These are phyloP conservation scores for Zygosaccharomyces bisporus DNA, from an alignment of 805 yeast species.

Conservation along the genomic window DNA sequence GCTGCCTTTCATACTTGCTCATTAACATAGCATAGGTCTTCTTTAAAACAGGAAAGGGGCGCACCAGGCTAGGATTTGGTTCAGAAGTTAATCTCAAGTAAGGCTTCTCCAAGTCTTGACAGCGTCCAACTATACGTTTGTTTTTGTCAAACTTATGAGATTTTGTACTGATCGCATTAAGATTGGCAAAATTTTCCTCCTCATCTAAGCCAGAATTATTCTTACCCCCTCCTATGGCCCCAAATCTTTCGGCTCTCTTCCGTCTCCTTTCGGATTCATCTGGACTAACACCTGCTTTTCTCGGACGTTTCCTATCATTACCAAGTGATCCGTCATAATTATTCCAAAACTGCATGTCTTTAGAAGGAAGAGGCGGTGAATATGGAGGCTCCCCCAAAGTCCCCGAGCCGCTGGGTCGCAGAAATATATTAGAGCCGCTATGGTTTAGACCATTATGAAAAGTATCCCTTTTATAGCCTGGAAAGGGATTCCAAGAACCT, in stretches of 20 bases:
- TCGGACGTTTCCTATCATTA: constrained; percentile 10
- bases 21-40: constrained; percentile 54
- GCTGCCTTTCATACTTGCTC: constrained; percentile 47
- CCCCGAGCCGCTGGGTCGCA: constrained; percentile 3
- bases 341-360: constrained; percentile 1
- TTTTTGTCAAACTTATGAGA: constrained; percentile 34
- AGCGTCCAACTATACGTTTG: constrained; percentile 55
- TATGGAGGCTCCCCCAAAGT: constrained; percentile 6
- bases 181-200: constrained; percentile 26
- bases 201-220: constrained; percentile 11
- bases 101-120: constrained; percentile 64
- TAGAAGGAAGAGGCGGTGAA: constrained; percentile 21
- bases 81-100: constrained; percentile 85
- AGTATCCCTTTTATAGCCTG: background rate
- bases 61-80: constrained; percentile 78
- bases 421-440: background rate
- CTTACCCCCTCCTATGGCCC: constrained; percentile 13
- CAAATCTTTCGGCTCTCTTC: constrained; percentile 39
- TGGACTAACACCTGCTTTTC: constrained; percentile 8
- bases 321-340: constrained; percentile 2
- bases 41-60: constrained; percentile 64
- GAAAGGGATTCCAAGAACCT: constrained; percentile 5
- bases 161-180: constrained; percentile 32
- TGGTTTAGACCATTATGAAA: background rate
- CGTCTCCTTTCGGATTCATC: constrained; percentile 31